Percentiles rank a stretch among this genome's conserved stretches.
Evolutionary conservation across 176 grass and related monocot species (phyloP).

Genomic region (Eragrostis curvula): DNA sequence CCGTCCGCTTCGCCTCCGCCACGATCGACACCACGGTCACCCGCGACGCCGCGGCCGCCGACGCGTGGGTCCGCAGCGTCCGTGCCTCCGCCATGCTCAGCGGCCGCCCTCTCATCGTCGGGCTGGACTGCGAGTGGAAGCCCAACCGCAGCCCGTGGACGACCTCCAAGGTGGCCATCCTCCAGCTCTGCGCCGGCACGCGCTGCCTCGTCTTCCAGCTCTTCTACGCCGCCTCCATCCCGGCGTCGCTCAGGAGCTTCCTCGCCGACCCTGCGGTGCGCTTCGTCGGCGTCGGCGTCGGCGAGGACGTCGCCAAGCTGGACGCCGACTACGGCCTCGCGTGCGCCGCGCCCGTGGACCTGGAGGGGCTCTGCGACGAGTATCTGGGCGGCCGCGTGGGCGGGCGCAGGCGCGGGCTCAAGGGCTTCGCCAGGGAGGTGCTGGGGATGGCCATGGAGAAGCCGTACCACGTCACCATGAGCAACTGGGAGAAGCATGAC

Average conservation of each 20-base stretch:
- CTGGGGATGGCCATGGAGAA: conserved; percentile 58
- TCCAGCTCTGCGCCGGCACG: conserved; percentile 57
- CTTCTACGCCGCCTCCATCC: conserved; percentile 47
- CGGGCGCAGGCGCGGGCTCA: conserved; percentile 37
- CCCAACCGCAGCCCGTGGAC: conserved; percentile 6
- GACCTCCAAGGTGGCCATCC: conserved; percentile 50
- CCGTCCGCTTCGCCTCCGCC: conserved; percentile 35
- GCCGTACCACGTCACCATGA: conserved; percentile 43
- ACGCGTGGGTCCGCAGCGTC: conserved; percentile 39
- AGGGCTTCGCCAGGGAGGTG: conserved; percentile 52
- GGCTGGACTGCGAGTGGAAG: conserved; percentile 71
- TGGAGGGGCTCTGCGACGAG: conserved; percentile 32
- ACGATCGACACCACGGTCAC: conserved; percentile 45
- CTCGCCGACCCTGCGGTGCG: conserved; percentile 44
- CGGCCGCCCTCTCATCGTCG: conserved; percentile 38
- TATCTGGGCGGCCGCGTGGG: neutral
- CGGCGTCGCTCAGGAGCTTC: conserved; percentile 38
- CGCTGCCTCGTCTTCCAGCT: conserved; percentile 68
- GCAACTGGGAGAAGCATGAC: conserved; percentile 54
- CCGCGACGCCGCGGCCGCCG: conserved; percentile 22
- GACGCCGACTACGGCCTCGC: conserved; percentile 39
- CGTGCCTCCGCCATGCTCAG: neutral
- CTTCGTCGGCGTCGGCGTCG: conserved; percentile 54
- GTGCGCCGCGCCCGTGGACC: conserved; percentile 31
- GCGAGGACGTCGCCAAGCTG: conserved; percentile 49